Evolutionary conservation across 305 asterid genomes (phyloP), one percentile per base, ranked within the genome.

Genomic region (Salvia sclarea): DNA sequence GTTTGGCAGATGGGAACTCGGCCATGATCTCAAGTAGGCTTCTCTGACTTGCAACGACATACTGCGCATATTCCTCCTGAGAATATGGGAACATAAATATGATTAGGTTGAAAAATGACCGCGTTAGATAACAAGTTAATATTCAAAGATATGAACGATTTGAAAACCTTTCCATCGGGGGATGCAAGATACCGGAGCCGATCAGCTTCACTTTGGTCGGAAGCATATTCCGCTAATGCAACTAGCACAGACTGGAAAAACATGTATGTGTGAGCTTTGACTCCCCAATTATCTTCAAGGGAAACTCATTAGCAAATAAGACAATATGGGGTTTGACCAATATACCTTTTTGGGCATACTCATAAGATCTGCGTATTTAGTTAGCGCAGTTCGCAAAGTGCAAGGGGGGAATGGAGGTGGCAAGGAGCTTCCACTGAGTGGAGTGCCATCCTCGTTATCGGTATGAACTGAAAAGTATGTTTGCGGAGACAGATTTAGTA

Each of bases 361-460:
- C 84, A 91, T 80, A 40, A 94, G 90, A 85, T 94, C 97, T 2
- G 96, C 96, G 76, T 87, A 91, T 52, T 70, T 82, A 72, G 96
- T 74, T 55, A 94, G 73, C 37, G 98, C 97, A 16, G 92, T 86
- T 76, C 96, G 83, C 69, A 94, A 77, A 75, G 89, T 84, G 80
- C 98, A 91, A 59, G 96, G 97, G 56, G 97, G 96, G 85, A 91
- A 91, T 30, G 90, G 81, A 76, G 96, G 94, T 35, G 90, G 88
- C 82, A 88, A 83, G 40, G 94, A 78, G 79, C 91, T 71, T 44
- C 96, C 95, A 67, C 84, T 38, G 24, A 87, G 86, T 60, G 96
- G 88, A 38, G 96, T 79, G 20, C 98, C 97, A 57, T 91, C 92
- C 74, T 86, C 97, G 33, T 85, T 86, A 67, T 86, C 91, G 2